Base-by-base conservation (phyloP, 2,329 filamentous ascomycete species). In the Endocalyx cinctus region DNA sequence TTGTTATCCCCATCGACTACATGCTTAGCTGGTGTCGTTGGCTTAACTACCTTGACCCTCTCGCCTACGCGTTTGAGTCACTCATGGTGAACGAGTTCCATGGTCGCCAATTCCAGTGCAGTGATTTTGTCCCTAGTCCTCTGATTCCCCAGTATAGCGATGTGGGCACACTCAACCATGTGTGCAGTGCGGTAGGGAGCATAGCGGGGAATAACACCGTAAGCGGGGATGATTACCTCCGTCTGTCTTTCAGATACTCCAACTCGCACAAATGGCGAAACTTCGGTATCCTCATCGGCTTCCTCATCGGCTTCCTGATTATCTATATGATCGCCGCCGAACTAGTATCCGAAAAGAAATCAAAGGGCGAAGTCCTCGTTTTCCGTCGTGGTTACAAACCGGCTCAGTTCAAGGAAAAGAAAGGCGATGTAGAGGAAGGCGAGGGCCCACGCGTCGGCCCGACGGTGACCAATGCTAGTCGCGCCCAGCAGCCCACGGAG, bases 81-180 rank as follows among this genome's bases (percentile, higher is more conserved):
- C 69, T 94, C 17, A 82, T 90, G 72, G 73, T 85, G 43, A 94
- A 94, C 59, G 88, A 95, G 58, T 94, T 94, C 53, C 62, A 79
- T 46, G 63, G 67, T 38, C 75, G 81, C 12, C 42, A 76, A 0
- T 92, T 82, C 54, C 29, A 33, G 1, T 79, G 75, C 51, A 59
- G 56, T 14, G 39, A 54, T 18, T 72, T 59, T 31, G 62, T 76
- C 2, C 74, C 74, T 0, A 60, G 41, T 34, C 16, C 47, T 0
- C n/a, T 4, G 6, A 22, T 67, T 4, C 41, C 55, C 0, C 45
- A 46, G 2, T 74, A 72, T 41, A 52, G 44, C 2, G 51, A 63
- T 25, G 55, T 64, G 4, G 38, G 37, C 1, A 17, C 41, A 0
- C 22, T 34, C 2, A 67, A 76, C 50, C 67, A 64, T 20, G 66